Evolutionary conservation across 2,329 filamentous ascomycete genomes (phyloP), one percentile per base, ranked within the genome.

Genomic region (Penicillium sp.): DNA sequence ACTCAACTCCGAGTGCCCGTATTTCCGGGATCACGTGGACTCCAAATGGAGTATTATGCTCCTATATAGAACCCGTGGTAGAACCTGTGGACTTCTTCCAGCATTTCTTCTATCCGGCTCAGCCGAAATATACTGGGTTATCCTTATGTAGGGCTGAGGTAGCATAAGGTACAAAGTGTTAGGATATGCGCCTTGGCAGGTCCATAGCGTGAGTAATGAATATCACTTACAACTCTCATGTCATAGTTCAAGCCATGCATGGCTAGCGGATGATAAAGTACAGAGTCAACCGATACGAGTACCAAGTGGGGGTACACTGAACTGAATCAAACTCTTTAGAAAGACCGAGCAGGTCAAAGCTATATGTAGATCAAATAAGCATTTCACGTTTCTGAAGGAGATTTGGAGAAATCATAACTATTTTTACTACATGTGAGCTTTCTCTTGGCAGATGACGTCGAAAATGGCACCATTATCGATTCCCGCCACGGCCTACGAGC

Each of bases 1-100:
- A 32, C 19, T 4, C n/a, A 46, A 28, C 46, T 32, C 44, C 42
- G 31, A 53, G 37, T 21, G 19, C 19, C 19, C 53, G 51, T 57
- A 55, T 57, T 46, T 44, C 56, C 55, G 53, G 3, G 45, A 38
- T 57, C 56, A 58, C 53, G 44, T 56, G 54, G 9, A 2, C 3
- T n/a, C 52, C 46, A 3, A 45, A 58, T 53, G 1, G 35, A 43
- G 56, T 43, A 57, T 39, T 19, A 57, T 49, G 34, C 43, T 55
- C 56, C 56, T 49, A 40, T 31, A 15, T 13, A 43, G 26, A n/a
- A n/a, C 21, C 21, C 21, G 21, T 21, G 21, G 21, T 13, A 43
- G 26, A n/a, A n/a, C 21, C 21, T 4, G 21, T 21, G 21, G 21
- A 21, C 21, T 21, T 21, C 21, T 39, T 32, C 24, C 24, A 26